A percentile compares a stretch with the other conserved stretches of the same genome.
These are phyloP conservation scores for Viola odorata DNA, from an alignment of 345 rosid species.

Conservation along the genomic window DNA sequence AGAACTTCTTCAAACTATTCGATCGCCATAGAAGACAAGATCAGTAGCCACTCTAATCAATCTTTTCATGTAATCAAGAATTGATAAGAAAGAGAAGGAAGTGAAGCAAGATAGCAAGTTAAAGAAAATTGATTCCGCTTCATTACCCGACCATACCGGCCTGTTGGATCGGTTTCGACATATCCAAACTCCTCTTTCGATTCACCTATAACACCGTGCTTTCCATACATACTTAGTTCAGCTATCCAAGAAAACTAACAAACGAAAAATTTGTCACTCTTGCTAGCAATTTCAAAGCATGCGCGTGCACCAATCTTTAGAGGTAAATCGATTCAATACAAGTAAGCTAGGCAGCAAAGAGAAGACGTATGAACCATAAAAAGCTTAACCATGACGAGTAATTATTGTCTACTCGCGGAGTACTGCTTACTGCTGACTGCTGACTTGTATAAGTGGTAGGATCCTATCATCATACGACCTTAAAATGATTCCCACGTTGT, in stretches of 20 bases:
- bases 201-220: slow-evolving; percentile 17
- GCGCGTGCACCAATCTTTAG: slow-evolving; percentile 1
- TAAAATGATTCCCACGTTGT: slow-evolving; percentile 34
- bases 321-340: not conserved
- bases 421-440: no score
- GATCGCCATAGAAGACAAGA: no score
- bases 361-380: no score
- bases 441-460: not conserved
- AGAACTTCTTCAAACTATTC: slow-evolving; percentile 56
- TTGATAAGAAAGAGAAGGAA: not conserved
- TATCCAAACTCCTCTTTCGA: slow-evolving; percentile 19
- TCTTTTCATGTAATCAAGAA: not conserved
- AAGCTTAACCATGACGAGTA: not conserved
- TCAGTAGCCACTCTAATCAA: not conserved
- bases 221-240: slow-evolving; percentile 19
- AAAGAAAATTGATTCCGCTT: not conserved
- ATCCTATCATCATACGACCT: not conserved
- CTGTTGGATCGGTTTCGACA: slow-evolving; percentile 38
- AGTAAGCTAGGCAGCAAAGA: not conserved
- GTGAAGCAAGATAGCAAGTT: not conserved
- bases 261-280: no score
- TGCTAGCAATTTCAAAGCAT: not conserved
- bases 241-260: no score
- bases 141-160: slow-evolving; percentile 47
- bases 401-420: not conserved